Base-by-base conservation (phyloP, 1,139 yeast genomes). In the Martiniozyma asiatica region DNA sequence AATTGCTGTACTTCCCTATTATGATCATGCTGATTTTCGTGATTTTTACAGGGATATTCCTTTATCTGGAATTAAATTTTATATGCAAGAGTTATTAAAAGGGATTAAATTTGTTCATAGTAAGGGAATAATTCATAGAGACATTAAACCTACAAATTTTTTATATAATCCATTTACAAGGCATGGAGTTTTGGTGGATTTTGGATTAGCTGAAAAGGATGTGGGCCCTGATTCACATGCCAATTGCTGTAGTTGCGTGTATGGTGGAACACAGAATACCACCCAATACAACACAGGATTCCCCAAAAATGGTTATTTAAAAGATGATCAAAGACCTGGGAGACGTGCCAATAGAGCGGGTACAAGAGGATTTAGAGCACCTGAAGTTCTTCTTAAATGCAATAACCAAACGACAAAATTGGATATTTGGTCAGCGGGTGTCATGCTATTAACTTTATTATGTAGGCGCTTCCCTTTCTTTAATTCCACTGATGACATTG, bases 341-440 rank as follows among this genome's bases (percentile, higher is more conserved):
- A 68, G 94, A 47, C 65, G 98, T 36, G 97, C 97, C 2, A 89
- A 89, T 48, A 73, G 99, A 45, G 98, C 98, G 1, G 99, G 99
- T 2, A 92, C 99, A 0, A 68, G 98, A 44, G 97, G 97, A 0
- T 85, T 85, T 50, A 65, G 97, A 42, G 95, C 97, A 0, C 96
- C 96, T 0, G 97, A 85, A 51, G 96, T 85, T 3, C 59, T 87
- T 35, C 68, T 85, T 55, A 84, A 84, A 51, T 85, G 97, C 53
- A 72, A 82, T 2, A 75, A 80, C 36, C 97, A 87, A 56, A 65
- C 79, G 7, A 70, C 82, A 2, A 77, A 77, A 49, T 71, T 85
- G 24, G 96, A 85, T 53, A 69, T 84, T 11, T 85, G 96, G 96
- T 77, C 94, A 2, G 93, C 87, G 0, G 96, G 96, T 3, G 82